phyloP scores from a whole-genome alignment of 176 grass and related monocot species.

The Aegilops tauschii region DNA sequence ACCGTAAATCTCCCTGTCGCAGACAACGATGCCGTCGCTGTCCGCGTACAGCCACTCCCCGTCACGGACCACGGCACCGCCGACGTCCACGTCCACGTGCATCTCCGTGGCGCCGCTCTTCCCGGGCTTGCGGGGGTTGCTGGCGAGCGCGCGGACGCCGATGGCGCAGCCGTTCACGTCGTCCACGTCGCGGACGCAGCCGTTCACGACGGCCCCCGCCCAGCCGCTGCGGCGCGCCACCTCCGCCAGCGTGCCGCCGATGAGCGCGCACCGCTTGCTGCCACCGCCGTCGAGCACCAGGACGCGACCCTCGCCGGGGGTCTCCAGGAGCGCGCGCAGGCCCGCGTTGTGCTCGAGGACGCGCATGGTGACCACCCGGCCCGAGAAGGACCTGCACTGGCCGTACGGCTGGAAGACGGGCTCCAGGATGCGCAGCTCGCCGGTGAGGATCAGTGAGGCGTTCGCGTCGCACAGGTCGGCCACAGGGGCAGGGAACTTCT shows the following conservation, averaged over 20 bases:
- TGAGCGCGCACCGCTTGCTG: background rate
- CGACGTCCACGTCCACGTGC: background rate
- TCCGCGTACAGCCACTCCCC: background rate
- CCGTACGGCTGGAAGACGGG: background rate
- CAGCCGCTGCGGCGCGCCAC: background rate
- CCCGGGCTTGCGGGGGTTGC: background rate
- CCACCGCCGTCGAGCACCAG: background rate
- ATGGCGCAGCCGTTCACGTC: background rate
- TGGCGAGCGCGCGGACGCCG: background rate
- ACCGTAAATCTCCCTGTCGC: background rate
- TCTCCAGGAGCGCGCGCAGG: background rate
- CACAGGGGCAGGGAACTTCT: background rate
- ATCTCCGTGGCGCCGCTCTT: background rate
- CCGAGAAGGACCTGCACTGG: background rate
- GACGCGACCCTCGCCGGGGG: background rate
- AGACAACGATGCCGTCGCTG: background rate
- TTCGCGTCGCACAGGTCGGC: background rate
- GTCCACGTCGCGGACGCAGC: background rate
- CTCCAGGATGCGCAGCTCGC: constrained; percentile 6
- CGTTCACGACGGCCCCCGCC: background rate
- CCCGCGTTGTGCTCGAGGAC: background rate
- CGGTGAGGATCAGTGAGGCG: background rate
- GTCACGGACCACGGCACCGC: background rate
- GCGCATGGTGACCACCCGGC: constrained; percentile 2
- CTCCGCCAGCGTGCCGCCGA: no score